phyloP scores from a whole-genome alignment of 1,139 yeast species.

The Hansenula sp. region DNA sequence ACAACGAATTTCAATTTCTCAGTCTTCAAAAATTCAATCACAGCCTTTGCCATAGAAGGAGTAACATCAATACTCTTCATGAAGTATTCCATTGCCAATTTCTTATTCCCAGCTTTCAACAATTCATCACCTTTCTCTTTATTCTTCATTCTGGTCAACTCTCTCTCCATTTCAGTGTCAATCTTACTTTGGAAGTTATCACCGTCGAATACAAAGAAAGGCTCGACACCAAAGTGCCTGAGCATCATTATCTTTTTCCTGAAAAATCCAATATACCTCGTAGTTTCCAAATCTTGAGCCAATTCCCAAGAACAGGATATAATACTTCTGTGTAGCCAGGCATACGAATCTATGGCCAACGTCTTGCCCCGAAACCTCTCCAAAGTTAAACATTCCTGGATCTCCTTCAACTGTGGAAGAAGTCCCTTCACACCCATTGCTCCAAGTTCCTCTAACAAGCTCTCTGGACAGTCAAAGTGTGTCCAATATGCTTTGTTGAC shows the following conservation, averaged over 20 bases:
- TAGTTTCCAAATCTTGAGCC: conserved; percentile 67
- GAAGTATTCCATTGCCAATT: conserved; percentile 62
- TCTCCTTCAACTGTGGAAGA: conserved; percentile 67
- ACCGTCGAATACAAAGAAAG: conserved; percentile 93
- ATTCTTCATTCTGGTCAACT: conserved; percentile 51
- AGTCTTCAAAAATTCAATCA: conserved; percentile 68
- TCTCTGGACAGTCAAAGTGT: too few relatives aligned
- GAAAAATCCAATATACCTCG: conserved; percentile 54
- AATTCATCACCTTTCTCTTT: conserved; percentile 49
- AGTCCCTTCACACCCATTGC: conserved; percentile 79
- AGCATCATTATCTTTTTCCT: conserved; percentile 65
- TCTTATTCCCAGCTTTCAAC: conserved; percentile 46
- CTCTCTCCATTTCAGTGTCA: conserved; percentile 66
- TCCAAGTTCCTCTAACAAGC: neutral
- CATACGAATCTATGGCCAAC: conserved; percentile 90
- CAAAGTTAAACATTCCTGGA: conserved; percentile 57
- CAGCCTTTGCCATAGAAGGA: conserved; percentile 84
- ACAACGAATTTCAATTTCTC: conserved; percentile 68
- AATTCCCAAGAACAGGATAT: conserved; percentile 82
- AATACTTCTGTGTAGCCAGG: conserved; percentile 92
- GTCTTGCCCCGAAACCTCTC: conserved; percentile 67
- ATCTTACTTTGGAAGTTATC: conserved; percentile 78
- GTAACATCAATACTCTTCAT: conserved; percentile 85
- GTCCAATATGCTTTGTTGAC: too few relatives aligned
- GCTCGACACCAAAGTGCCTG: conserved; percentile 61